These are phyloP conservation scores for Turnera subulata DNA, from an alignment of 345 rosid genomes.

Conservation along the genomic window DNA sequence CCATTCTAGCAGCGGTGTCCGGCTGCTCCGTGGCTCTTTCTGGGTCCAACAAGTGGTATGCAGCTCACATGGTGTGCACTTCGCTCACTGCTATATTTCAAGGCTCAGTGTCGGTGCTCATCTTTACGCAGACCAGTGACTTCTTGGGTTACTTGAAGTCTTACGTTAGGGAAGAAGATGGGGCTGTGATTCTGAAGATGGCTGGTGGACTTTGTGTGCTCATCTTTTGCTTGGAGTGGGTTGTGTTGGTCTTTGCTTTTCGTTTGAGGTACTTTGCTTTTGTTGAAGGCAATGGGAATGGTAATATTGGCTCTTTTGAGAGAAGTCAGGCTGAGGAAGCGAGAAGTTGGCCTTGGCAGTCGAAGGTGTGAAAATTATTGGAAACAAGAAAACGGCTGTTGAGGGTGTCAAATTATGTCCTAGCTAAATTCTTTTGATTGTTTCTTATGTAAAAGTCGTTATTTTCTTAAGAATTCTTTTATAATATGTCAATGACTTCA, in stretches of 20 bases:
- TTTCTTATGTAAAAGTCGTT: too few species aligned
- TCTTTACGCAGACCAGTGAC: slow-evolving; percentile 61
- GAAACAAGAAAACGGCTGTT: too few species aligned
- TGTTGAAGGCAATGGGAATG: slow-evolving; percentile 42
- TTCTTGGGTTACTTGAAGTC: slow-evolving; percentile 69
- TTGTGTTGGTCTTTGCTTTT: slow-evolving; percentile 73
- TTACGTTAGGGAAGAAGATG: slow-evolving; percentile 86
- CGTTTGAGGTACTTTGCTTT: slow-evolving; percentile 69
- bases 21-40: slow-evolving; percentile 71
- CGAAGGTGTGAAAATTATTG: too few species aligned
- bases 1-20: slow-evolving; percentile 58
- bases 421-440: too few species aligned
- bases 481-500: too few species aligned
- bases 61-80: slow-evolving; percentile 78
- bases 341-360: too few species aligned
- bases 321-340: too few species aligned
- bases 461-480: too few species aligned
- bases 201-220: slow-evolving; percentile 70
- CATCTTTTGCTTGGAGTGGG: slow-evolving; percentile 85
- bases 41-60: slow-evolving; percentile 59
- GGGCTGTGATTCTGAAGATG: slow-evolving; percentile 60
- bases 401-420: too few species aligned
- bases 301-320: too few species aligned
- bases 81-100: slow-evolving; percentile 88
- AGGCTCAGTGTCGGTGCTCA: slow-evolving; percentile 77